Base-by-base conservation (phyloP, 1,139 yeast species). In the Blastobotrys capitulatus region DNA sequence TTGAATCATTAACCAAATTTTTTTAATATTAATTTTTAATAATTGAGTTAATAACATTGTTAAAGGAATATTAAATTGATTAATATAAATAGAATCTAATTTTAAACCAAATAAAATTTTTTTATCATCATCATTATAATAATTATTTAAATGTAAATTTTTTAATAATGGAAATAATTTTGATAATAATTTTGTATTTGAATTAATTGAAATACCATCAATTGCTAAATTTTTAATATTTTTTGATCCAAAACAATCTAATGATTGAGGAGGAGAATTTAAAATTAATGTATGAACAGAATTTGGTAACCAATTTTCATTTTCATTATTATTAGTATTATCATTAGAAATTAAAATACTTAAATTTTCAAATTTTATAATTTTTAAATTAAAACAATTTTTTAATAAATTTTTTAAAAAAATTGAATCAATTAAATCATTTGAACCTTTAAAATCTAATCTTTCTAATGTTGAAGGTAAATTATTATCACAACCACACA, bases 391-490 rank as follows among this genome's bases (percentile, higher is more conserved):
- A 12, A 29, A 15, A 20, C 47, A 29, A 37, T 25, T 26, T 12
- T 6, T 12, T 13, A 44, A 20, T 16, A 27, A 16, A 12, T 15
- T n/a, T n/a, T 7, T 4, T 29, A 32, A 10, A 7, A 44, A 27
- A 12, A 19, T 29, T 1, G 37, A 22, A 13, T 44, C 47, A 7
- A 44, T 16, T n/a, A 27, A 18, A 22, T 44, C 47, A 35, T 20
- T 26, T 16, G 6, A 20, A n/a, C 47, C 47, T 4, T n/a, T 18
- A n/a, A 44, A 6, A 8, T 46, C 48, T 3, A 46, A 27, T 29
- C 48, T 31, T 35, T 39, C 40, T 25, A 46, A n/a, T 13, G 44
- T 2, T 19, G 35, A n/a, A 2, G 48, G 48, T 18, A 46, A n/a
- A 16, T 9, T 31, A 22, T 18, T 20, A 32, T 2, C 39, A 12